Evolutionary conservation across 2,329 filamentous ascomycete species (phyloP), one percentile per base, ranked within the genome.

Genomic region (Grosmannia penicillata): DNA sequence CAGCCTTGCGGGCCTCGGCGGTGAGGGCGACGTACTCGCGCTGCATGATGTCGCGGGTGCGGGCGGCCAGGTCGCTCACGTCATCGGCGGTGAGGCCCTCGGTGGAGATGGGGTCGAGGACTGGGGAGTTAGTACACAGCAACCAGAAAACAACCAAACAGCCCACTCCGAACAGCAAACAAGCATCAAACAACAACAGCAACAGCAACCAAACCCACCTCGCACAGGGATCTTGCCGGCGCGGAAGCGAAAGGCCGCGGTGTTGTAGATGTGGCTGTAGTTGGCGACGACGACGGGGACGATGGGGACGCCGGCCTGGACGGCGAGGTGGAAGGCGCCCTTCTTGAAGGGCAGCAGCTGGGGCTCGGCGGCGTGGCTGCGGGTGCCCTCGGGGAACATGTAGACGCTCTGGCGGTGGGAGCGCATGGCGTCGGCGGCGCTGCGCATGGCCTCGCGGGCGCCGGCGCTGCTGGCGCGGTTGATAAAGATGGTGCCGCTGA

Each of bases 291-390:
- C 79, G 26, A 93, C 71, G 0, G 91, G 91, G 4, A 98, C 79
- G 50, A 98, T 83, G 21, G 87, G 87, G 6, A 95, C 91, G 47
- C 85, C 82, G 3, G 89, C 89, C 66, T 96, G 83, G 17, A 98
- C 75, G 33, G 91, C 91, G 25, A 98, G 70, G 58, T 98, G 89
- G 61, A 98, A 98, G 33, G 89, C 91, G 43, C 91, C 91, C 67
- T 98, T 98, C 65, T 98, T 98, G 70, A 96, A 98, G n/a, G 86
- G 83, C 39, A 96, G 66, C 51, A 98, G 62, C 42, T 70, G 73
- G 2, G 91, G 82, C 39, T 87, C 78, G 50, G 80, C 75, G 41
- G 82, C 71, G 62, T 96, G 94, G 56, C 83, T 93, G 48, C 91
- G 74, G 2, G 91, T 98, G 36, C 91, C 91, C 63, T 98, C 91